phyloP scores from a whole-genome alignment of 352 stramenopile genomes.

The Phytopythium chamaehyphon region DNA sequence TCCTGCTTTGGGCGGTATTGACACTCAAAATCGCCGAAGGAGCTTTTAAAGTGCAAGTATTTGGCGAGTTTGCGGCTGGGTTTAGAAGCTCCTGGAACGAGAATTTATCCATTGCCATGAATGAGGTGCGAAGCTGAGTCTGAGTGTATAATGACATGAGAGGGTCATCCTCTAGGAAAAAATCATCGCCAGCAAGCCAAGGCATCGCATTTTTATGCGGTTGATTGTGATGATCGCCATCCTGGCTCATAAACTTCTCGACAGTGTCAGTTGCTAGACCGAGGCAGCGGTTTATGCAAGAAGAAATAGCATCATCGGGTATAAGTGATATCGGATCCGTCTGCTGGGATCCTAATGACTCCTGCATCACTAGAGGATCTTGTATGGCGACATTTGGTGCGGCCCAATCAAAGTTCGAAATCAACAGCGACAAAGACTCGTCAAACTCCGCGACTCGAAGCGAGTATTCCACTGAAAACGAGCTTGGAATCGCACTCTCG shows the following conservation, averaged over 20 bases:
- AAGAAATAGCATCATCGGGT: background rate
- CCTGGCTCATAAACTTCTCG: background rate
- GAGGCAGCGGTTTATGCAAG: slow-evolving; percentile 15
- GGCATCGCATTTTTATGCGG: too few species aligned
- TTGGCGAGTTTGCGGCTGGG: too few species aligned
- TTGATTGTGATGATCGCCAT: background rate
- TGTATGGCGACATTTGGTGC: too few species aligned
- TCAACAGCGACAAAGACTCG: slow-evolving; percentile 23
- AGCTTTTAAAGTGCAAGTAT: background rate
- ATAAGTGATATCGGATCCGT: background rate
- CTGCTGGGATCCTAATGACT: background rate
- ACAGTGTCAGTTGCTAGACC: slow-evolving; percentile 17
- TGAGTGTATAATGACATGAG: background rate
- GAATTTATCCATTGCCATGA: slow-evolving; percentile 39
- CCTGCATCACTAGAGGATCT: background rate
- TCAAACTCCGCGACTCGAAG: slow-evolving; percentile 43
- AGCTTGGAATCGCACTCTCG: slow-evolving; percentile 30
- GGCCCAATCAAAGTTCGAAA: slow-evolving; percentile 45
- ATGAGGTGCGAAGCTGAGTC: slow-evolving; percentile 7
- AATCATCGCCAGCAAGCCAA: too few species aligned
- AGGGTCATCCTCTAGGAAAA: background rate
- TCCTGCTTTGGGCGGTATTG: background rate
- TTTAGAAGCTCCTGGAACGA: slow-evolving; percentile 51
- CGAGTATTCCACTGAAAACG: slow-evolving; percentile 28
- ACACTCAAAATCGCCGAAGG: background rate